A percentile compares a stretch with the other conserved stretches of the same genome.
Conservation (phyloP, 208 protist species). For the Leishmania tarentolae region DNA sequence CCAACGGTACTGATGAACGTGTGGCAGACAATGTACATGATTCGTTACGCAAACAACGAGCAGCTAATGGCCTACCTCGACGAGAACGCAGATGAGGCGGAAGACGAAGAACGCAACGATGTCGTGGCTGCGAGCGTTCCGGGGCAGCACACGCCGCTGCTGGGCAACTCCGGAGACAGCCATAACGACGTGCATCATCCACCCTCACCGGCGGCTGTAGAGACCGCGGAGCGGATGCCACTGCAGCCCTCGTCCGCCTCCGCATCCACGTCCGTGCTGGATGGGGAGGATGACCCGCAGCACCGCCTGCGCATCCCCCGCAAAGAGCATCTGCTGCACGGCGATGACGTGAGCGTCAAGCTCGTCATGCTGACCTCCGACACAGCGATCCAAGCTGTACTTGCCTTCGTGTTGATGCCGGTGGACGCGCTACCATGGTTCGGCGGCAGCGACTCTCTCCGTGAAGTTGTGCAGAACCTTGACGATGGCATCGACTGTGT, state of each 20-base stretch:
- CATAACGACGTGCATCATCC: neutral
- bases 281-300: neutral
- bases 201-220: neutral
- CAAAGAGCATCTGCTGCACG: conserved; percentile 24
- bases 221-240: neutral
- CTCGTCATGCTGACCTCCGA: conserved; percentile 56
- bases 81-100: conserved; percentile 9
- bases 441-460: conserved; percentile 41
- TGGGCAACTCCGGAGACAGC: neutral
- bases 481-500: conserved; percentile 41
- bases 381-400: conserved; percentile 42
- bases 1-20: conserved; percentile 75
- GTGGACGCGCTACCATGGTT: conserved; percentile 65
- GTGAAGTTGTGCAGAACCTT: conserved; percentile 39
- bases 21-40: conserved; percentile 78
- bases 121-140: neutral
- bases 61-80: conserved; percentile 15
- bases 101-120: neutral
- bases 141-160: neutral
- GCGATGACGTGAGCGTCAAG: conserved; percentile 57
- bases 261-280: neutral
- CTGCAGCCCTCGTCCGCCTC: neutral
- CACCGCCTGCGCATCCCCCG: neutral
- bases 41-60: conserved; percentile 52
- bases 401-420: conserved; percentile 42